Conservation (phyloP, 2,329 filamentous ascomycete species). For the Colletotrichum australisinense region DNA sequence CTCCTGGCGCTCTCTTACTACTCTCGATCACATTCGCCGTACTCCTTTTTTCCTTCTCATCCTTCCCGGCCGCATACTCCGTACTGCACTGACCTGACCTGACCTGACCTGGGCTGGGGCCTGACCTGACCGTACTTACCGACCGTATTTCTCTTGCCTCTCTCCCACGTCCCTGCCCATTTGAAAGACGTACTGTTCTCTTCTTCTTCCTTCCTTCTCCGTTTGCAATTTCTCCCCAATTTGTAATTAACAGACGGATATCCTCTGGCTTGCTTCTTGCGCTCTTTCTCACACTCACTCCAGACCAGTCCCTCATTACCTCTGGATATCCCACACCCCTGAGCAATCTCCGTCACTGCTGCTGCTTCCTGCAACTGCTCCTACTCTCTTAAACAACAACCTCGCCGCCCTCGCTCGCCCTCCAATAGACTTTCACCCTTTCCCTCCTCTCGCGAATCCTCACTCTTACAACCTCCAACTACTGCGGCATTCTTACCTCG, state of each 20-base stretch:
- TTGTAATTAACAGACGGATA: slow-evolving; percentile 31
- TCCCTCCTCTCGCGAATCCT: neutral
- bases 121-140: slow-evolving; percentile 30
- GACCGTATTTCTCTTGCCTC: slow-evolving; percentile 36
- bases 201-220: slow-evolving; percentile 28
- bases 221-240: slow-evolving; percentile 34
- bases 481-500: neutral
- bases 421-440: slow-evolving; percentile 36
- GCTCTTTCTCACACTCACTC: slow-evolving; percentile 17
- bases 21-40: neutral
- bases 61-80: slow-evolving; percentile 29
- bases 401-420: slow-evolving; percentile 20
- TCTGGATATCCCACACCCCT: neutral
- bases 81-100: slow-evolving; percentile 32
- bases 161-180: slow-evolving; percentile 26
- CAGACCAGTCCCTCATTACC: slow-evolving; percentile 16
- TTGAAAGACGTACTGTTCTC: slow-evolving; percentile 15
- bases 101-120: slow-evolving; percentile 30
- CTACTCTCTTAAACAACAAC: neutral
- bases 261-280: slow-evolving; percentile 14
- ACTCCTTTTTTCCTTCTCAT: slow-evolving; percentile 20
- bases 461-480: slow-evolving; percentile 12
- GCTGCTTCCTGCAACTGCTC: neutral
- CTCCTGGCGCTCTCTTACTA: neutral
- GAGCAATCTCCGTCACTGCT: slow-evolving; percentile 6